Evolutionary conservation across 192 early-diverging fungal species (phyloP), one percentile per base, ranked within the genome.

Genomic region (Phlyctochytrium planicorne): DNA sequence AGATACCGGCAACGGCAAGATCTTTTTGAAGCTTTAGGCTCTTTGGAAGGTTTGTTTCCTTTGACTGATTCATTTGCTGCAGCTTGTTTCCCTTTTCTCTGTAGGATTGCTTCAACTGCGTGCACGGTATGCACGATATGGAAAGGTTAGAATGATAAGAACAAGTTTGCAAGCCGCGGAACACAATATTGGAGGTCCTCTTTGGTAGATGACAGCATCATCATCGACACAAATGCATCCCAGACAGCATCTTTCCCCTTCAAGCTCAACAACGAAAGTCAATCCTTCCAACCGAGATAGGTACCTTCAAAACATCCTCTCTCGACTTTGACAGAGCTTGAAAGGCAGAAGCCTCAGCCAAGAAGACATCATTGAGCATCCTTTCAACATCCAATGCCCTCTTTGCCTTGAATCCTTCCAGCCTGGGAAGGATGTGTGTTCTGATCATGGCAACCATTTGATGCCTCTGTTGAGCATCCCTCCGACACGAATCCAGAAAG

Each of bases 1-100:
- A 30, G 30, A 23, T 70, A 67, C 63, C 69, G n/a, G 69, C 62
- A 52, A 25, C 32, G 4, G 63, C 25, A 2, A 68, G 27, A 29
- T 70, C 69, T 34, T 70, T 70, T 20, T 66, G 35, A 34, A 67
- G 6, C 40, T 70, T 70, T 63, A 70, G n/a, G 33, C 50, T 52
- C 50, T 57, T 57, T 27, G 55, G 55, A 29, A 57, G 52, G 17
- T 52, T 65, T 30, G 55, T 4, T 4, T 52, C 47, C 63, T 47
- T 65, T 30, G 55, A 4, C 10, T 52, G 14, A 16, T 47, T 65
- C 27, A 57, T 24, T 29, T 14, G 20, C 4, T 25, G 10, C 55
- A 14, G 27, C 27, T 29, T 14, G 4, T 20, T 57, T 14, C 55
- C 55, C 55, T 57, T 57, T 27, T 57, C 55, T 25, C 27, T 57